Percentiles rank a stretch among this genome's conserved stretches.
Evolutionary conservation across 108 stramenopile species (phyloP).

Genomic region (Pseudonitzschia multiseries): DNA sequence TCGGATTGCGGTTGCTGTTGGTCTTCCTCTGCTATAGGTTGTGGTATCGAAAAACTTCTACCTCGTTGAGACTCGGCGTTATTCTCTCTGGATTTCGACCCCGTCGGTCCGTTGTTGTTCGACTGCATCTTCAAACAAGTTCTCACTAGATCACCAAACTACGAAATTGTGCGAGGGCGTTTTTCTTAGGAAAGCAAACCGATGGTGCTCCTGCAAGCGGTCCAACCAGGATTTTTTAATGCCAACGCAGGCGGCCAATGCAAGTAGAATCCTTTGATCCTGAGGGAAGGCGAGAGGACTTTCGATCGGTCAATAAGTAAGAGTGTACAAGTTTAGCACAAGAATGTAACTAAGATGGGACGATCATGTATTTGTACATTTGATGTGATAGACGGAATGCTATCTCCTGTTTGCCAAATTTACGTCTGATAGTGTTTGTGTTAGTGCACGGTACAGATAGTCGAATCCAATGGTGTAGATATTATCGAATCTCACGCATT

Average conservation of each 20-base stretch:
- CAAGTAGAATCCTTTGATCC: no score
- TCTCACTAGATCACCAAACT: neutral
- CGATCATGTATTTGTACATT: neutral
- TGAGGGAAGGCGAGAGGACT: no score
- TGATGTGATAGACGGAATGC: neutral
- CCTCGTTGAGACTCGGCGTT: conserved; percentile 5
- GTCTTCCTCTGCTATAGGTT: conserved; percentile 11
- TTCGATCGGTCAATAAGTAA: neutral
- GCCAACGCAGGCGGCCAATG: neutral
- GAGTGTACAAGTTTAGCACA: neutral
- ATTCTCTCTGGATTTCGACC: neutral
- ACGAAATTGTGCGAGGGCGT: no score
- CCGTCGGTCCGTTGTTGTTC: neutral
- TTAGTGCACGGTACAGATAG: no score
- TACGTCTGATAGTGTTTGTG: neutral
- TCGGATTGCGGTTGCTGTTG: conserved; percentile 8
- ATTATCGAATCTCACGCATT: neutral
- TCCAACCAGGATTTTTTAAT: neutral
- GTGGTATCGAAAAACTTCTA: conserved; percentile 13
- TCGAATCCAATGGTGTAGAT: neutral
- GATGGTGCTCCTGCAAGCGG: neutral
- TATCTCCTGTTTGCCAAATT: neutral
- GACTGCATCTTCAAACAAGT: neutral
- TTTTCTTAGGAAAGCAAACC: neutral
- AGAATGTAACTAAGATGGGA: neutral